These are phyloP conservation scores for Aspergillus haitiensis DNA, from an alignment of 495 filamentous ascomycete species.

Conservation along the genomic window DNA sequence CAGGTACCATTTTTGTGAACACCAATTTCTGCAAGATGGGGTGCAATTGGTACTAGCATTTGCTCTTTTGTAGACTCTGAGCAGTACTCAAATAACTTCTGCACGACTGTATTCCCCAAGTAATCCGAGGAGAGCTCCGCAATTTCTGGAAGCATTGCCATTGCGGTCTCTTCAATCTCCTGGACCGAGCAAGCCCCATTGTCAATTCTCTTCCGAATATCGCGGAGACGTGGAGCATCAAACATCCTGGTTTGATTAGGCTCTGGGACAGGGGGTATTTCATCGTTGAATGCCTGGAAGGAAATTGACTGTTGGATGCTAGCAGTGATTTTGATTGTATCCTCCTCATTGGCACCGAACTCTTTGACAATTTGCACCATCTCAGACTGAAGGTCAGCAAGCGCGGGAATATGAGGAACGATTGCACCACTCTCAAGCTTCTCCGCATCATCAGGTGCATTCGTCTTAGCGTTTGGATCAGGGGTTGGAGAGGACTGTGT, in stretches of 20 bases:
- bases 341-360: conserved; percentile 84
- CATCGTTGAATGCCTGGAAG: conserved; percentile 69
- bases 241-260: conserved; percentile 87
- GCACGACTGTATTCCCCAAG: conserved; percentile 97
- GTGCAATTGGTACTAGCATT: conserved; percentile 85
- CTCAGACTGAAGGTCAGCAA: conserved; percentile 75
- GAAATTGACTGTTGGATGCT: conserved; percentile 74
- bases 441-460: conserved; percentile 34
- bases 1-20: conserved; percentile 99
- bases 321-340: conserved; percentile 66
- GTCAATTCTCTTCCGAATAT: conserved; percentile 96
- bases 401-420: conserved; percentile 66
- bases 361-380: conserved; percentile 84
- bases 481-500: conserved; percentile 92
- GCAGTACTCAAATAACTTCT: conserved; percentile 96
- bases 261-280: conserved; percentile 88
- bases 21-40: conserved; percentile 93
- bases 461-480: conserved; percentile 60
- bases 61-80: conserved; percentile 85
- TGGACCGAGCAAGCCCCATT: conserved; percentile 80
- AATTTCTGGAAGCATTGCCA: conserved; percentile 93
- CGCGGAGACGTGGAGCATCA: conserved; percentile 91
- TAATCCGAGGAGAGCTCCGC: conserved; percentile 94
- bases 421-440: conserved; percentile 43
- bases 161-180: conserved; percentile 90